These are phyloP conservation scores for Candida argentea DNA, from an alignment of 805 yeast species.

Conservation along the genomic window DNA sequence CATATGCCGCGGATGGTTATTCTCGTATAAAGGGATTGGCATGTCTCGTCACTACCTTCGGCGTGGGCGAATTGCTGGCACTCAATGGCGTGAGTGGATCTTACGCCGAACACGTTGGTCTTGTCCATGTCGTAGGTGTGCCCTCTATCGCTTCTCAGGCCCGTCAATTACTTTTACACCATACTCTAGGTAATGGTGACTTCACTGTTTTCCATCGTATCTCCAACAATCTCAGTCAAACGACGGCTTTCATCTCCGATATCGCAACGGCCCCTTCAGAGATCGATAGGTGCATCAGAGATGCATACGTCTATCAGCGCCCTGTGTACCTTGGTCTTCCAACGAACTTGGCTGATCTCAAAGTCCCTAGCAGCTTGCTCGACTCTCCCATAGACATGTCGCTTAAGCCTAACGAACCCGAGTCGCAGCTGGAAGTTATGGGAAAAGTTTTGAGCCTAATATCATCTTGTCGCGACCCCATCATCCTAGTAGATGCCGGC, in stretches of 20 bases:
- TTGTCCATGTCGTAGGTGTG: conserved; percentile 78
- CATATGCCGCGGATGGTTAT: conserved; percentile 84
- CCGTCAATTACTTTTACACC: conserved; percentile 65
- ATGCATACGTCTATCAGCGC: conserved; percentile 62
- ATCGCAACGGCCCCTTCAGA: conserved; percentile 55
- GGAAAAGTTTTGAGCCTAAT: conserved; percentile 39
- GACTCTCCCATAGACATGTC: conserved; percentile 56
- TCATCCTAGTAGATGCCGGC: conserved; percentile 80
- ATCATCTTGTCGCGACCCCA: conserved; percentile 52
- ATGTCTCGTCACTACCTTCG: conserved; percentile 74
- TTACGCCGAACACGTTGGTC: conserved; percentile 82
- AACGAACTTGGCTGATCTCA: conserved; percentile 64
- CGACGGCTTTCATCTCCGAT: conserved; percentile 56
- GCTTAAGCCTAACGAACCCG: conserved; percentile 34
- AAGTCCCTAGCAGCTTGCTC: conserved; percentile 47
- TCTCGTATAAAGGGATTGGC: conserved; percentile 71
- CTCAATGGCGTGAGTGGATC: conserved; percentile 83
- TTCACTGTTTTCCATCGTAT: conserved; percentile 71
- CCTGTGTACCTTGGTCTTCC: conserved; percentile 81
- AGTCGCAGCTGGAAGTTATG: conserved; percentile 28
- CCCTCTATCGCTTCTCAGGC: conserved; percentile 70
- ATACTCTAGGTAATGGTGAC: conserved; percentile 77
- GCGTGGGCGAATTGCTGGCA: conserved; percentile 84
- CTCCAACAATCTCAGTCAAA: conserved; percentile 63
- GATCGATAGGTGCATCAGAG: conserved; percentile 65